Evolutionary conservation across 495 filamentous ascomycete species (phyloP).

Genomic region (Penicillium robsamsonii): DNA sequence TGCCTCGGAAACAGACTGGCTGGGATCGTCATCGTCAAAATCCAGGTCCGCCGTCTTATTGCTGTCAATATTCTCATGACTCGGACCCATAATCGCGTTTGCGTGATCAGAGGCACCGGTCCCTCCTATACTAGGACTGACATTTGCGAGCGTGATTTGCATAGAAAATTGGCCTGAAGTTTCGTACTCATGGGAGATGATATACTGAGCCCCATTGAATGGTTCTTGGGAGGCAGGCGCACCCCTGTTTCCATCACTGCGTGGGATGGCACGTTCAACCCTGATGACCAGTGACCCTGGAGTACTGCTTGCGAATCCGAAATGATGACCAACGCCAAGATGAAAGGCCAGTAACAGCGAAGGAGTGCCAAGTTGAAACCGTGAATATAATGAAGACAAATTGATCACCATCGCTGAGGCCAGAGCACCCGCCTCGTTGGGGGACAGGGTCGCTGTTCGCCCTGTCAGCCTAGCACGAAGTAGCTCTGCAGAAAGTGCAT

Average conservation of each 20-base stretch:
- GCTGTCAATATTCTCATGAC: slow-evolving; percentile 22
- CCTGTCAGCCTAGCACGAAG: slow-evolving; percentile 32
- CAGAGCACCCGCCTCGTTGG: slow-evolving; percentile 36
- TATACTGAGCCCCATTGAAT: slow-evolving; percentile 18
- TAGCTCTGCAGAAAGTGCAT: slow-evolving; percentile 35
- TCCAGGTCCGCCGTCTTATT: slow-evolving; percentile 30
- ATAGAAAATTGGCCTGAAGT: slow-evolving; percentile 28
- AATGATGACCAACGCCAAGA: slow-evolving; percentile 40
- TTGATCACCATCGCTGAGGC: slow-evolving; percentile 35
- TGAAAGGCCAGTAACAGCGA: slow-evolving; percentile 33
- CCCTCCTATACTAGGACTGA: slow-evolving; percentile 20
- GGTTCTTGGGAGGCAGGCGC: not conserved
- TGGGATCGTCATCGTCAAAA: slow-evolving; percentile 31
- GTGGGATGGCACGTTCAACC: slow-evolving; percentile 13
- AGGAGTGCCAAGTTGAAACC: slow-evolving; percentile 23
- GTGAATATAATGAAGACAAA: slow-evolving; percentile 30
- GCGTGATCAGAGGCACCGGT: slow-evolving; percentile 12
- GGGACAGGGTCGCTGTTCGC: slow-evolving; percentile 24
- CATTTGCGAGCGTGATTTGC: slow-evolving; percentile 31
- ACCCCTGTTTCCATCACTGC: not conserved
- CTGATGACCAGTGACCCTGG: slow-evolving; percentile 27
- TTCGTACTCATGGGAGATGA: slow-evolving; percentile 34
- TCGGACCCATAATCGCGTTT: slow-evolving; percentile 8
- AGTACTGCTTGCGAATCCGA: slow-evolving; percentile 30
- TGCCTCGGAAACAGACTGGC: slow-evolving; percentile 26